Evolutionary conservation across 306 rosid species (phyloP).

Genomic region (Cercis canadensis): DNA sequence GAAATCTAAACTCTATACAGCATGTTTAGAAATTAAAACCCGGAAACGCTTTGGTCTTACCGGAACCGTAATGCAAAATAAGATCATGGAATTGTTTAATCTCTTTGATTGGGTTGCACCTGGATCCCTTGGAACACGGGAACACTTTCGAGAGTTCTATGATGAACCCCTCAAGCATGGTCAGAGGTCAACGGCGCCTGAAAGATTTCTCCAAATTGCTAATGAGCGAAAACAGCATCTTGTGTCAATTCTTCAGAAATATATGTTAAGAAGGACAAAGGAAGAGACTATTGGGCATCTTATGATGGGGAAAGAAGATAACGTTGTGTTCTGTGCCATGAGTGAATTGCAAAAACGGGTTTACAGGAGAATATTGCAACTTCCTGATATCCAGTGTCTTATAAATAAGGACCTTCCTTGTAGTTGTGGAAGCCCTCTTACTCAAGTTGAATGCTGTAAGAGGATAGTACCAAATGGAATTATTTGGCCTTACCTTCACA

Average conservation of each 20-base stretch:
- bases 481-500: conserved; percentile 90
- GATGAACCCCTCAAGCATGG: conserved; percentile 97
- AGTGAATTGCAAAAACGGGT: conserved; percentile 89
- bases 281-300: conserved; percentile 99
- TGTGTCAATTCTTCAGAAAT: conserved; percentile 70
- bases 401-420: conserved; percentile 84
- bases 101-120: conserved; percentile 93
- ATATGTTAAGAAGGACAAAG: conserved; percentile 90
- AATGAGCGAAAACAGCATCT: conserved; percentile 82
- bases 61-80: conserved; percentile 95
- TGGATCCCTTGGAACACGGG: conserved; percentile 93
- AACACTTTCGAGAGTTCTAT: conserved; percentile 87
- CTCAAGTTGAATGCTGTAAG: conserved; percentile 91
- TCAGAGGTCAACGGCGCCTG: conserved; percentile 93
- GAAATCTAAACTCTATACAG: conserved; percentile 82
- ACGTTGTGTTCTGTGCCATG: conserved; percentile 87
- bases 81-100: conserved; percentile 91
- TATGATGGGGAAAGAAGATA: conserved; percentile 99
- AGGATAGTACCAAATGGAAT: conserved; percentile 81
- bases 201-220: conserved; percentile 78
- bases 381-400: conserved; percentile 90
- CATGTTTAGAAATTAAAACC: conserved; percentile 81
- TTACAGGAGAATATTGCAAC: conserved; percentile 85
- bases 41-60: conserved; percentile 84
- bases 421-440: conserved; percentile 92